These are phyloP conservation scores for Exophiala bonariae DNA, from an alignment of 2,329 filamentous ascomycete genomes.

Conservation along the genomic window DNA sequence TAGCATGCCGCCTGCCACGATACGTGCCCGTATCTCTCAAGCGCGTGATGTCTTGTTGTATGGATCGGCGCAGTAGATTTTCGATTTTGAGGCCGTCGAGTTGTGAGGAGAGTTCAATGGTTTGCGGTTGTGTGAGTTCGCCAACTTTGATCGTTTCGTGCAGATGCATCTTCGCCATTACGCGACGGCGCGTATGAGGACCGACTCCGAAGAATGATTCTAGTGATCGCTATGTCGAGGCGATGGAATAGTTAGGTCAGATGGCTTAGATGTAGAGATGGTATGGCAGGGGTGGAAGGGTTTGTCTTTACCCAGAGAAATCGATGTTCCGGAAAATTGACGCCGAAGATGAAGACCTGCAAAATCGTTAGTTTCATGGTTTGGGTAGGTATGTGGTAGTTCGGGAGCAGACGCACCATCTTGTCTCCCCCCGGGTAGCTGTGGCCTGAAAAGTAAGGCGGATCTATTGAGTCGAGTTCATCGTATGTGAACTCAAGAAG, in stretches of 20 bases:
- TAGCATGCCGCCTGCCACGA: conserved; percentile 84
- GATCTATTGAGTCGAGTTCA: too few relatives aligned
- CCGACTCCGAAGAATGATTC: conserved; percentile 86
- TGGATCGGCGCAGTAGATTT: conserved; percentile 74
- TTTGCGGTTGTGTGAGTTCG: conserved; percentile 70
- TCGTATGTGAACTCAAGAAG: too few relatives aligned
- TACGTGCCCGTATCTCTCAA: conserved; percentile 90
- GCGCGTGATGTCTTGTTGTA: conserved; percentile 82
- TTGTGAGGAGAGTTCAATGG: conserved; percentile 80
- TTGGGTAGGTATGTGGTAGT: too few relatives aligned
- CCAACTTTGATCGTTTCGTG: conserved; percentile 79
- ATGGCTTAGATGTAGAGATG: conserved; percentile 8
- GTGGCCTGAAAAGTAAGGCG: too few relatives aligned
- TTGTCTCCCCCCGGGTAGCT: too few relatives aligned
- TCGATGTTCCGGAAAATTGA: conserved; percentile 80
- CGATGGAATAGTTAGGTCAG: conserved; percentile 4
- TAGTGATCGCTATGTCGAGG: conserved; percentile 53
- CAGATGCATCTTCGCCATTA: conserved; percentile 88
- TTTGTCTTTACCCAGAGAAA: conserved; percentile 89
- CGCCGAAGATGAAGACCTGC: conserved; percentile 82
- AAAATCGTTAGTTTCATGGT: too few relatives aligned
- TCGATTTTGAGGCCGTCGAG: conserved; percentile 92
- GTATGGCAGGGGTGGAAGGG: conserved; percentile 30
- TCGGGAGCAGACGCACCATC: too few relatives aligned
- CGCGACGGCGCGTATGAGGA: conserved; percentile 64